Percentiles rank a stretch among this genome's conserved stretches.
Conservation (phyloP, 225 moss, liverwort and hornwort species). For the Takakia lepidozioides region DNA sequence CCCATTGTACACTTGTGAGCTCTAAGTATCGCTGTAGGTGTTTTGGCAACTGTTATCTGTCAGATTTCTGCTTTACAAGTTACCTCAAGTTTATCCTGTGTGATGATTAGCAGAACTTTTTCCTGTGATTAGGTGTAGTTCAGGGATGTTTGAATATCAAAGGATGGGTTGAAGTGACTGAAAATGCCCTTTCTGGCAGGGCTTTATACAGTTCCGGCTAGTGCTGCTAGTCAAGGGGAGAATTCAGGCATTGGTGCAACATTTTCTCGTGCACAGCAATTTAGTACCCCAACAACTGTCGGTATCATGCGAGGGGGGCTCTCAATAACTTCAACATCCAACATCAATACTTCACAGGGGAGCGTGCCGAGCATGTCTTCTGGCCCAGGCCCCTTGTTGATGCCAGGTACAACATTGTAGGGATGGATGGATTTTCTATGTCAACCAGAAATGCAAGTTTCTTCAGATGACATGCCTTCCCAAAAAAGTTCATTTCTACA, state of each 20-base stretch:
- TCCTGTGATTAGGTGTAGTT: background rate
- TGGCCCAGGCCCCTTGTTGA: conserved; percentile 5
- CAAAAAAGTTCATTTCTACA: too few species aligned
- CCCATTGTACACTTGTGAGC: too few species aligned
- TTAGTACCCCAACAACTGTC: conserved; percentile 17
- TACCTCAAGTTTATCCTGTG: too few species aligned
- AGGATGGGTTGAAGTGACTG: background rate
- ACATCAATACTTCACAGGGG: conserved; percentile 10
- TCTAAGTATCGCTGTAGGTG: too few species aligned
- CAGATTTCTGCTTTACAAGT: too few species aligned
- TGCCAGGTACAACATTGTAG: background rate
- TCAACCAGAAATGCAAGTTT: conserved; percentile 6
- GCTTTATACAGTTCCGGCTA: too few species aligned
- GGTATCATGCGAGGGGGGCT: conserved; percentile 14
- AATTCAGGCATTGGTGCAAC: conserved; percentile 18
- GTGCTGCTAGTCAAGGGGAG: conserved; percentile 17
- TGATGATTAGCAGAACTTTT: too few species aligned
- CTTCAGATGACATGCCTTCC: too few species aligned
- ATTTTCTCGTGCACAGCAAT: conserved; percentile 11
- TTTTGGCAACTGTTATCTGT: too few species aligned
- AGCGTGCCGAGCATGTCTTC: conserved; percentile 9
- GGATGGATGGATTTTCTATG: background rate
- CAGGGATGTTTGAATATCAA: background rate
- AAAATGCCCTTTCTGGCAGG: background rate
- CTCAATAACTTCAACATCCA: conserved; percentile 5